Conservation (phyloP, 331 rosid species). For the Spiraea crenata region DNA sequence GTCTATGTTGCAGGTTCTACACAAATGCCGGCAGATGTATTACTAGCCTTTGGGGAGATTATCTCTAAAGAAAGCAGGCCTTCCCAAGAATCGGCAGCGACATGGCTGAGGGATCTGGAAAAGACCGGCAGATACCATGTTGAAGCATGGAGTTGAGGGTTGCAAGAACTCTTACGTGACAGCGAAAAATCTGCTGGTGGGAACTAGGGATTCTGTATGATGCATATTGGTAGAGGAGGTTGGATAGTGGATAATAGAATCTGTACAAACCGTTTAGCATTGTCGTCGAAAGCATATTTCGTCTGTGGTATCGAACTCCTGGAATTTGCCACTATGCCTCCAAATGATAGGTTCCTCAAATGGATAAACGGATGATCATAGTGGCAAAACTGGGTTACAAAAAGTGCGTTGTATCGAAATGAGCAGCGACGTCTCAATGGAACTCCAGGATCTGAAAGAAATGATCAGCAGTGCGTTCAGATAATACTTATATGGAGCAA, state of each 20-base stretch:
- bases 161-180: background rate
- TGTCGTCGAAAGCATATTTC: too few relatives aligned
- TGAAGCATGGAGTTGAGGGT: slow-evolving; percentile 76
- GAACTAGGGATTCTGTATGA: background rate
- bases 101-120: slow-evolving; percentile 74
- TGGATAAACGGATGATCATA: slow-evolving; percentile 75
- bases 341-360: slow-evolving; percentile 60
- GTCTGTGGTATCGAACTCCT: too few relatives aligned
- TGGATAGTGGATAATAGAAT: background rate
- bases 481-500: slow-evolving; percentile 29
- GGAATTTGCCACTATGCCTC: too few relatives aligned
- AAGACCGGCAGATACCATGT: slow-evolving; percentile 66
- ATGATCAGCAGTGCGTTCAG: slow-evolving; percentile 58
- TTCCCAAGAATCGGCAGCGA: slow-evolving; percentile 63
- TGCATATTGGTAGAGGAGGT: background rate
- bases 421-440: slow-evolving; percentile 48
- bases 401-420: slow-evolving; percentile 63
- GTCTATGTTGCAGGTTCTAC: slow-evolving; percentile 89
- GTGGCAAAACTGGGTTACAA: slow-evolving; percentile 78
- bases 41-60: slow-evolving; percentile 69
- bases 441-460: slow-evolving; percentile 66
- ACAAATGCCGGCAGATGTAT: slow-evolving; percentile 89
- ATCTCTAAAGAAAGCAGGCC: slow-evolving; percentile 56
- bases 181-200: too few relatives aligned
- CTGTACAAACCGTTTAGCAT: background rate